Conservation (phyloP, 2,329 filamentous ascomycete genomes). For the Coleophoma crateriformis region DNA sequence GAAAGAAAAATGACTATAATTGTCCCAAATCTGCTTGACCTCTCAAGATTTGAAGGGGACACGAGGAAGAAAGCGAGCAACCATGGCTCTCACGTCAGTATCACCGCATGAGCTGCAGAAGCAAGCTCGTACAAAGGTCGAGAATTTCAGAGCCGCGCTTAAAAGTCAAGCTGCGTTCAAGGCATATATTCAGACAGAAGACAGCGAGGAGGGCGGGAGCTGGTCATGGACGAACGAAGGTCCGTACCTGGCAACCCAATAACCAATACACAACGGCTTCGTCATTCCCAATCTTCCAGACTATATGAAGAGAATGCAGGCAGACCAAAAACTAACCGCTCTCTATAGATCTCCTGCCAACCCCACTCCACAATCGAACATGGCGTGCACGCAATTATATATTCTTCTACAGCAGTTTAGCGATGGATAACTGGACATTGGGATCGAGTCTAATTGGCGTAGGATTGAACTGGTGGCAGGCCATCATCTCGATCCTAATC, state of each 20-base stretch:
- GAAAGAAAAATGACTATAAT: too few species aligned
- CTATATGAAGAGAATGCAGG: too few species aligned
- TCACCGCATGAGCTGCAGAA: too few species aligned
- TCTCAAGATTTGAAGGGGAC: too few species aligned
- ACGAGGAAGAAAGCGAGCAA: too few species aligned
- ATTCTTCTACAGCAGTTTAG: slow-evolving; percentile 19
- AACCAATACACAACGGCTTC: too few species aligned
- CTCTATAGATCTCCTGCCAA: not conserved
- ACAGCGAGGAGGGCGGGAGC: not conserved
- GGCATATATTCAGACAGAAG: slow-evolving; percentile 2
- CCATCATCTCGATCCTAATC: slow-evolving; percentile 32
- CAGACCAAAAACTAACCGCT: too few species aligned
- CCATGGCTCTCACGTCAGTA: too few species aligned
- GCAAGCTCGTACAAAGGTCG: not conserved
- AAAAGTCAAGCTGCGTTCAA: not conserved
- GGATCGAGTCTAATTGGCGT: slow-evolving; percentile 38
- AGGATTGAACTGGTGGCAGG: slow-evolving; percentile 40
- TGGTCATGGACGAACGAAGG: slow-evolving; percentile 7
- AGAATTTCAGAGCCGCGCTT: not conserved
- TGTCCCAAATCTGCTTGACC: too few species aligned
- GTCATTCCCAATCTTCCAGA: too few species aligned
- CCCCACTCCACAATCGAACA: not conserved
- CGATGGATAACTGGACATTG: slow-evolving; percentile 38
- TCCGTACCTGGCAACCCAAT: not conserved
- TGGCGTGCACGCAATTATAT: not conserved